Base-by-base conservation (phyloP, 139 green algal genomes). In the Tetradesmus lagerheimii region DNA sequence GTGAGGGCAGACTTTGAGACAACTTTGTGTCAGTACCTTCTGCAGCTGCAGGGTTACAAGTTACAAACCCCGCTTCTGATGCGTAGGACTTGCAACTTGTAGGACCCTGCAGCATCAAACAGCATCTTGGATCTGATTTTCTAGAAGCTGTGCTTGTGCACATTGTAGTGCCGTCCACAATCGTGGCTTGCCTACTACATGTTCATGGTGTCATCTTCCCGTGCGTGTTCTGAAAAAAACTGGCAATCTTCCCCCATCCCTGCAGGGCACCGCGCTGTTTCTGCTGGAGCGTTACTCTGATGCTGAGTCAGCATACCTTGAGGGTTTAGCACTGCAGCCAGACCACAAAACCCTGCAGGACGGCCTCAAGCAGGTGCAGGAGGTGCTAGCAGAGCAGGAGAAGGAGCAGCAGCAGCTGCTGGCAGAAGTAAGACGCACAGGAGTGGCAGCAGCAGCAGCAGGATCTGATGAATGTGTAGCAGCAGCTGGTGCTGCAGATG, bases 241-340 rank as follows among this genome's bases (percentile, higher is more conserved):
- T n/a, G n/a, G n/a, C n/a, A n/a, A n/a, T n/a, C n/a, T n/a, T n/a
- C n/a, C n/a, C n/a, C n/a, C n/a, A 62, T 20, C 47, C 1, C 34
- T 62, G 2, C 90, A 94, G 91, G 95, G 92, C 20, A 16, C 75
- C 0, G 94, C 94, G 9, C 86, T 96, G 16, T 75, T 90, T 43
- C 89, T 95, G 71, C 79, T 96, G 39, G 95, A 97, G 86, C 85
- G 85, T 4, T 96, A 93, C 37, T 15, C 29, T 12, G 91, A 94
- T 34, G 94, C 94, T 12, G 80, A 93, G 50, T 62, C 86, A 1
- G 90, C 93, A 0, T 94, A 90, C 67, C 82, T 94, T 3, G 89
- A 93, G 34, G 93, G 89, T 15, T 86, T 94, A 43, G n/a, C 38
- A 0, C 43, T 92, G 41, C 83, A 92, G 0, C 90, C 90, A 1